Percentiles rank a stretch among this genome's conserved stretches.
Conservation (phyloP, 331 rosid genomes). For the Acacia concinna region DNA sequence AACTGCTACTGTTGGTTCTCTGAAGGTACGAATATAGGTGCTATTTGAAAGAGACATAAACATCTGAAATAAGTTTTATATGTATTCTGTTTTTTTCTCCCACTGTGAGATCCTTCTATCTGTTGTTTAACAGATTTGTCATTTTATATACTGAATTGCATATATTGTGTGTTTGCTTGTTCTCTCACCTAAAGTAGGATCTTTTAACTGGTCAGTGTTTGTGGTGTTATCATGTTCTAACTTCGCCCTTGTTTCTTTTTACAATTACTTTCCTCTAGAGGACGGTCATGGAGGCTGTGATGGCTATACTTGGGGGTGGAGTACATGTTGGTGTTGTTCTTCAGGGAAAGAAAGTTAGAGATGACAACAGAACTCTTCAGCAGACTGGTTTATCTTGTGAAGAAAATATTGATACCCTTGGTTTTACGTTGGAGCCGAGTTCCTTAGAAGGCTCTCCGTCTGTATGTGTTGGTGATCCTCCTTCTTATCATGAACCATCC, state of each 20-base stretch:
- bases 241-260: background rate
- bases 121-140: background rate
- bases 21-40: conserved; percentile 60
- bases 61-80: conserved; percentile 4
- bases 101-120: background rate
- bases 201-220: background rate
- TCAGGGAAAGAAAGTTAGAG: conserved; percentile 67
- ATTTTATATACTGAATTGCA: background rate
- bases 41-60: background rate
- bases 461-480: conserved; percentile 43
- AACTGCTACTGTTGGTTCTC: conserved; percentile 77
- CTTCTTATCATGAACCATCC: conserved; percentile 37
- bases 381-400: conserved; percentile 69
- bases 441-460: conserved; percentile 44
- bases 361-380: conserved; percentile 62
- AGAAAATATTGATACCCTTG: conserved; percentile 59
- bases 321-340: conserved; percentile 61
- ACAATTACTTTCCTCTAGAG: conserved; percentile 43
- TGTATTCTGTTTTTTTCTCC: background rate
- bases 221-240: background rate
- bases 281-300: conserved; percentile 72
- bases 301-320: conserved; percentile 62
- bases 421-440: conserved; percentile 65
- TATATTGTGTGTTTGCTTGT: background rate
- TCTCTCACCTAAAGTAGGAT: background rate